Base-by-base conservation (phyloP, 352 stramenopile genomes). In the Globisporangium orthogonon region DNA sequence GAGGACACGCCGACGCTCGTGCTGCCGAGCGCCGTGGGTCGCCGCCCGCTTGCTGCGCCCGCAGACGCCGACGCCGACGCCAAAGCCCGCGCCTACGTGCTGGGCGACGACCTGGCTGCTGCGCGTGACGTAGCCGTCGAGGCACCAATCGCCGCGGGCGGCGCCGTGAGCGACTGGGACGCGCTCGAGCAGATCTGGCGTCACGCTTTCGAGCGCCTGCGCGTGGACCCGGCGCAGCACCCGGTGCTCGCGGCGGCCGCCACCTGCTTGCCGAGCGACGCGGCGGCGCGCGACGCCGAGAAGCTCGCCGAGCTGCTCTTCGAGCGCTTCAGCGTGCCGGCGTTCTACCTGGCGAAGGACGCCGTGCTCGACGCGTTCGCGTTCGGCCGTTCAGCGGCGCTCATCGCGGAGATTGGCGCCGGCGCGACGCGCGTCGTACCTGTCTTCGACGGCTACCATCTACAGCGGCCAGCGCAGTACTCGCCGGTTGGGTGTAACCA, bases 1-100 rank as follows among this genome's bases (percentile, higher is more conserved):
- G 94, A 98, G 58, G 95, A 98, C 73, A 95, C 87, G 56, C 95
- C 95, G 28, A 93, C 96, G 61, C 63, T 95, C 49, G 87, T 97
- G 30, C 45, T 96, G 7, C 81, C 89, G 5, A 97, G 87, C 1
- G 61, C 74, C 31, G 78, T 94, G 23, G 85, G 78, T 2, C 60
- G 54, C 64, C 67, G 3, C 39, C 55, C 39, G 17, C 28, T 3
- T 18, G 30, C 11, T 30, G 23, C 23, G 23, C 23, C 23, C 23
- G 23, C 23, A 10, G 9, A 1, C 40, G 7, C 13, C 23, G 7
- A 15, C 44, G 30, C 3, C 9, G 3, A 2, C 31, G 23, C 3
- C 23, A 23, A 23, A 23, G 23, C 23, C 23, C 30, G 15, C 41
- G 31, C 45, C 78, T 69, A 23, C 62, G 53, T 82, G 10, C 56